A percentile compares a stretch with the other conserved stretches of the same genome.
phyloP scores from a whole-genome alignment of 106 monocot genomes.

The Vanilla planifolia region DNA sequence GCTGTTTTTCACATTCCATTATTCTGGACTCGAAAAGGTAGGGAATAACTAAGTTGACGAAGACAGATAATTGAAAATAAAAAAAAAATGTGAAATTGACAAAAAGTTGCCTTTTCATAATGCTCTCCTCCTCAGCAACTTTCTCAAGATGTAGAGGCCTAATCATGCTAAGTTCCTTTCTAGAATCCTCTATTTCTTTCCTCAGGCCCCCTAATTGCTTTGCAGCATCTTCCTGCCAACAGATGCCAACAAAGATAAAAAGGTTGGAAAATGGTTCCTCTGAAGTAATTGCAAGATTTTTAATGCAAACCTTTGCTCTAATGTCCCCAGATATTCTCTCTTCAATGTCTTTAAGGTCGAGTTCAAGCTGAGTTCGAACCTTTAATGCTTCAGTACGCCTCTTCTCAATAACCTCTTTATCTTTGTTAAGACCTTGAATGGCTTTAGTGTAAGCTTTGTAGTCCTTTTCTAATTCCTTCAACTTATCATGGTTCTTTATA shows the following conservation, averaged over 20 bases:
- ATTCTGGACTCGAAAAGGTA: conserved; percentile 34
- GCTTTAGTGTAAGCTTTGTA: conserved; percentile 62
- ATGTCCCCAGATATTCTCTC: conserved; percentile 54
- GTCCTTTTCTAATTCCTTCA: conserved; percentile 68
- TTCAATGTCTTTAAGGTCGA: conserved; percentile 91
- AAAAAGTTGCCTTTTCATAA: conserved; percentile 60
- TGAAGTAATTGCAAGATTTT: neutral
- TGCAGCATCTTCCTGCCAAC: conserved; percentile 68
- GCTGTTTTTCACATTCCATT: conserved; percentile 92
- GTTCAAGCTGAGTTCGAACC: conserved; percentile 66
- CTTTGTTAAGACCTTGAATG: conserved; percentile 65
- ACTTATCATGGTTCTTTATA: conserved; percentile 53
- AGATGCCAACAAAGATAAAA: conserved; percentile 10
- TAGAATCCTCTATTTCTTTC: conserved; percentile 85
- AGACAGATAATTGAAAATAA: neutral
- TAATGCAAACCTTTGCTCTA: conserved; percentile 65
- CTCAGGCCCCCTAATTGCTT: conserved; percentile 61
- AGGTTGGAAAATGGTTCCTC: neutral
- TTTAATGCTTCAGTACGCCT: conserved; percentile 64
- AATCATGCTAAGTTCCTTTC: conserved; percentile 68
- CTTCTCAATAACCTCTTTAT: conserved; percentile 60
- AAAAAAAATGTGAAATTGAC: neutral
- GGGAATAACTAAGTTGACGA: neutral
- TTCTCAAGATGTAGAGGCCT: conserved; percentile 54
- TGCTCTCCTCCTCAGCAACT: conserved; percentile 78